Base-by-base conservation (phyloP, 2,329 filamentous ascomycete genomes). In the Epichloe glyceriae region DNA sequence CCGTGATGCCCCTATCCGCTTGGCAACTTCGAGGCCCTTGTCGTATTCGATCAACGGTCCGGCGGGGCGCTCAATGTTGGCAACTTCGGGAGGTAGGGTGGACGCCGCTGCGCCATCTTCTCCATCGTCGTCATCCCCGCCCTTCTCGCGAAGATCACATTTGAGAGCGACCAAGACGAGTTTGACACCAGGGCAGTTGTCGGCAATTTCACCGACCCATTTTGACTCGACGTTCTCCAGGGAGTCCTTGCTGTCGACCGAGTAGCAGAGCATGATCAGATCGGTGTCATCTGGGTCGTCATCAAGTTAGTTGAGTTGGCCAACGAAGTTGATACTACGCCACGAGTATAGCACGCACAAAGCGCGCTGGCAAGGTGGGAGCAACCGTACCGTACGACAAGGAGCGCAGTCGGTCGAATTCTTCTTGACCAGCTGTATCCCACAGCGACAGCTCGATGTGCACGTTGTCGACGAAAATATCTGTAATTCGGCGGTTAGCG, bases 181-280 rank as follows among this genome's bases (percentile, higher is more conserved):
- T 69, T 94, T 95, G 56, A 96, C 93, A 52, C 86, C 88, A 1
- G 89, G 88, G 70, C 93, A 97, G 71, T 98, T 96, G 71, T 98
- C 93, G 55, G 90, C 87, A 58, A 98, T 98, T 70, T 98, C 93
- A 55, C 88, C 86, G 5, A 96, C 88, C 93, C 93, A 98, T 72
- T 98, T 98, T 60, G 88, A 91, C 68, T 95, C 89, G 54, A 98
- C 89, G 78, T 98, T 98, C 69, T 98, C 93, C 54, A 98, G 81
- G 3, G 90, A 96, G 68, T 96, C 90, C 59, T 86, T 88, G 66
- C 88, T 95, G 70, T 98, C 93, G 66, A 97, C 87, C 61, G 87
- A 93, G 72, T 97, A 98, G 75, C 93, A 98, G 59, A 98, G 86
- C 86, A 98, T 96, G 62, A 98, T 95, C 43, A 94, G 83, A 64